These are phyloP conservation scores for Schizopora paradoxa DNA, from an alignment of 1,284 basidiomycete species.

Conservation along the genomic window DNA sequence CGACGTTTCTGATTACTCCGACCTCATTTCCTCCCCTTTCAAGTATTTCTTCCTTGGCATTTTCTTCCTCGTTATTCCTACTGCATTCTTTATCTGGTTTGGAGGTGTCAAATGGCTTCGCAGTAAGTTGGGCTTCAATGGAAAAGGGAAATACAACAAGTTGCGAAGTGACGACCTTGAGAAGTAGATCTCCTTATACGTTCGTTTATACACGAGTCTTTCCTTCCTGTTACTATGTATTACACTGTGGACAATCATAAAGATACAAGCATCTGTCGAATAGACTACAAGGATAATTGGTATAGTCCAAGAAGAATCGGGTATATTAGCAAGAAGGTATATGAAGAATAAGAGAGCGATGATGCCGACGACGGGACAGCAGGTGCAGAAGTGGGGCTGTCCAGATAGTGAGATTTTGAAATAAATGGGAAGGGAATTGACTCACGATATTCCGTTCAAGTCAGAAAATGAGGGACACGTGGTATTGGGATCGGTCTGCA, in stretches of 20 bases:
- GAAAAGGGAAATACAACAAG: constrained; percentile 38
- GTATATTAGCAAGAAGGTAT: background rate
- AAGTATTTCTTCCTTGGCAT: constrained; percentile 42
- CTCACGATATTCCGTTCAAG: constrained; percentile 59
- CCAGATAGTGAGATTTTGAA: background rate
- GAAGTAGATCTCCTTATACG: constrained; percentile 35
- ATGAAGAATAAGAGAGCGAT: constrained; percentile 1
- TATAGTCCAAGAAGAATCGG: background rate
- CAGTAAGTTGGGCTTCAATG: constrained; percentile 31
- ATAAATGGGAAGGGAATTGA: constrained; percentile 20
- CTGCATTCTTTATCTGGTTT: constrained; percentile 52
- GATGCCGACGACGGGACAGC: constrained; percentile 5
- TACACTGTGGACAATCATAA: background rate
- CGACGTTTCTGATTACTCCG: constrained; percentile 19
- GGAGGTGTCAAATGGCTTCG: constrained; percentile 46
- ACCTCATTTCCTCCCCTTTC: constrained; percentile 27
- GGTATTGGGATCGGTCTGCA: constrained; percentile 42
- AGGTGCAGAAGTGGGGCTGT: constrained; percentile 11
- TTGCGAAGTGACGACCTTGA: constrained; percentile 46
- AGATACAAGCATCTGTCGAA: background rate
- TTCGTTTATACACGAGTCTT: background rate
- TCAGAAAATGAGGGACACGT: constrained; percentile 73
- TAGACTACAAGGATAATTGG: background rate
- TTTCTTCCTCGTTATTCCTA: constrained; percentile 41
- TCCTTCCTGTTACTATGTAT: background rate